phyloP scores from a whole-genome alignment of 2,329 filamentous ascomycete genomes.

The Arthrobotrys pseudoclavata region DNA sequence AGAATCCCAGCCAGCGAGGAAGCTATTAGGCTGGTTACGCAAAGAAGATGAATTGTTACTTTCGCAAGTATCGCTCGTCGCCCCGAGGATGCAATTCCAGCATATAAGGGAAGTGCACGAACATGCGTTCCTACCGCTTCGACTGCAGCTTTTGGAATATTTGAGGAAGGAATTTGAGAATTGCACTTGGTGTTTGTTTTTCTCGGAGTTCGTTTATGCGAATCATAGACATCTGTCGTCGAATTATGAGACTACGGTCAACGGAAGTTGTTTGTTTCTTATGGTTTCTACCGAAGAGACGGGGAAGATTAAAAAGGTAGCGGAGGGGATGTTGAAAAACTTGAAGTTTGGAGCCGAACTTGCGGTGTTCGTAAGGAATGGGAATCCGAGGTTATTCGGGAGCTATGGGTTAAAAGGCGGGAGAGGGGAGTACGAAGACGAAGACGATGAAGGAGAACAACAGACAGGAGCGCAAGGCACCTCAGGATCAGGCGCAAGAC shows the following conservation, averaged over 20 bases:
- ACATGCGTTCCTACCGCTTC: constrained; percentile 4
- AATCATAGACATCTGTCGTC: neutral
- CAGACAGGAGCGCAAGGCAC: neutral
- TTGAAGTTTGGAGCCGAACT: constrained; percentile 28
- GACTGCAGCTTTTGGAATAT: constrained; percentile 4
- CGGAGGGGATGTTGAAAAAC: constrained; percentile 17
- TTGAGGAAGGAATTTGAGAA: constrained; percentile 2
- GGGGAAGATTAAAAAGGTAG: constrained; percentile 3
- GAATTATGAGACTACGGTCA: neutral
- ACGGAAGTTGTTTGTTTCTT: constrained; percentile 40
- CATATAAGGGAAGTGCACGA: constrained; percentile 26
- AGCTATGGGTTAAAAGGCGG: constrained; percentile 28
- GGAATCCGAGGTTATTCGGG: constrained; percentile 29
- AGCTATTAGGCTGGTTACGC: constrained; percentile 16
- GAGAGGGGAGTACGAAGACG: neutral
- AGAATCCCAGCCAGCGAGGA: neutral
- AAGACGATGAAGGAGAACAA: neutral
- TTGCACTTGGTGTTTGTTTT: constrained; percentile 37
- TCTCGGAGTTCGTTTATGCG: constrained; percentile 42
- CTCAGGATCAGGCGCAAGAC: neutral
- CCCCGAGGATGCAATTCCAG: constrained; percentile 22
- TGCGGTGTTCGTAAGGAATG: constrained; percentile 36
- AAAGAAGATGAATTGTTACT: constrained; percentile 26
- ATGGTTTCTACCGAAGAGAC: constrained; percentile 24
- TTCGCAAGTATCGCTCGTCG: constrained; percentile 29